Conservation (phyloP, 2,329 filamentous ascomycete species). For the Colletotrichum navitas region DNA sequence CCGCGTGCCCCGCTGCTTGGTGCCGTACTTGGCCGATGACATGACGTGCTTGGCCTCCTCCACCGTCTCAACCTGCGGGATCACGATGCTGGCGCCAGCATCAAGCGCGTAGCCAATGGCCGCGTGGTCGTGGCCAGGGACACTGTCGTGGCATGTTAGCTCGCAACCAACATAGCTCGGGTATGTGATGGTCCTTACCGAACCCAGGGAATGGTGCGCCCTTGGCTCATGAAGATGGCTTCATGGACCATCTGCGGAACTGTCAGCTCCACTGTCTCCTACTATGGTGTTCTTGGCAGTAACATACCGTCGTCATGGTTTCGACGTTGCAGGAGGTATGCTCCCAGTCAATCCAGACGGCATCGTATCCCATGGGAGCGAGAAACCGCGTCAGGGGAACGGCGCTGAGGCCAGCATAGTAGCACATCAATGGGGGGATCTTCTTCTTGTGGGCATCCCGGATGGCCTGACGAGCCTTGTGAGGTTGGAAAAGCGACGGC, state of each 20-base stretch:
- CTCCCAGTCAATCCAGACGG: conserved; percentile 63
- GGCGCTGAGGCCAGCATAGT: conserved; percentile 57
- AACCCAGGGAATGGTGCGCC: conserved; percentile 59
- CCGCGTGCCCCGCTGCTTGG: conserved; percentile 54
- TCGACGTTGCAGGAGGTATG: conserved; percentile 60
- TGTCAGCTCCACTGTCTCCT: conserved; percentile 22
- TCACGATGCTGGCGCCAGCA: conserved; percentile 61
- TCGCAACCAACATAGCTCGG: background rate
- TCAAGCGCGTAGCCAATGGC: conserved; percentile 61
- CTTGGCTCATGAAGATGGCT: conserved; percentile 60
- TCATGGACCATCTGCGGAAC: conserved; percentile 57
- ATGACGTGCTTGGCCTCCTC: conserved; percentile 58
- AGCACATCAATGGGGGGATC: conserved; percentile 58
- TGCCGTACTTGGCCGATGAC: conserved; percentile 59
- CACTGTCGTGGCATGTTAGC: conserved; percentile 33
- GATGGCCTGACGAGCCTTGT: conserved; percentile 58
- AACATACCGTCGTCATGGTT: conserved; percentile 58
- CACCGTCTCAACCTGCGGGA: conserved; percentile 63
- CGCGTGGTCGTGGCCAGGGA: conserved; percentile 61
- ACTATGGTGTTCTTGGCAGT: background rate
- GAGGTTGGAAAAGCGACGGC: conserved; percentile 61
- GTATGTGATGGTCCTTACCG: conserved; percentile 43
- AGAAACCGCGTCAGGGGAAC: conserved; percentile 55
- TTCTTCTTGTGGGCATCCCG: conserved; percentile 60
- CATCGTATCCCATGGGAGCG: conserved; percentile 58